phyloP scores from a whole-genome alignment of 768 basidiomycete species.

The Xanthoconium purpureum region DNA sequence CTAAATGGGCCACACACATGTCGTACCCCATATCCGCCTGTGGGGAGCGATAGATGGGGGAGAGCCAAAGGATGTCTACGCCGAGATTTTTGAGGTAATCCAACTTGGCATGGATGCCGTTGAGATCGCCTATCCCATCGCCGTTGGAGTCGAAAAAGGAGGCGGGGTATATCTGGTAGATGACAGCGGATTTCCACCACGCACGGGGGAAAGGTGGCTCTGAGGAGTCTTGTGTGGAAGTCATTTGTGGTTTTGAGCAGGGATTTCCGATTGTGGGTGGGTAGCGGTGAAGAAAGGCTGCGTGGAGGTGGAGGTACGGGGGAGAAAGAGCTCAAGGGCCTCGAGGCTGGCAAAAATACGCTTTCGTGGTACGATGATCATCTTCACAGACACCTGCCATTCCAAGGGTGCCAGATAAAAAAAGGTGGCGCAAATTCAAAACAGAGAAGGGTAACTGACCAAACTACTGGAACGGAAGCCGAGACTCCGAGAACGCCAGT shows the following conservation, averaged over 20 bases:
- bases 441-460: background rate
- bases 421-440: background rate
- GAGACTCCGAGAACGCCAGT: background rate
- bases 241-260: constrained; percentile 6
- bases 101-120: constrained; percentile 60
- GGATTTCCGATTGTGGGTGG: background rate
- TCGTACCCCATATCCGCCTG: constrained; percentile 74
- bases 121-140: constrained; percentile 67
- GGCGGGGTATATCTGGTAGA: constrained; percentile 71
- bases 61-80: constrained; percentile 65
- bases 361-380: constrained; percentile 7
- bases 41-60: constrained; percentile 59
- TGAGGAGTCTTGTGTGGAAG: background rate
- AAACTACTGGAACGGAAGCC: background rate
- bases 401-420: background rate
- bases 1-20: constrained; percentile 39
- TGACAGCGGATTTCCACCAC: constrained; percentile 59
- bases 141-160: constrained; percentile 73
- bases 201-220: constrained; percentile 25
- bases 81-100: constrained; percentile 70
- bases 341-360: constrained; percentile 19
- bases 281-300: constrained; percentile 6
- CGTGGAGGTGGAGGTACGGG: constrained; percentile 17
- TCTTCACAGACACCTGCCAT: constrained; percentile 10
- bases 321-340: constrained; percentile 6